Base-by-base conservation (phyloP, 1,284 basidiomycete species). In the Naganishia liquefaciens region DNA sequence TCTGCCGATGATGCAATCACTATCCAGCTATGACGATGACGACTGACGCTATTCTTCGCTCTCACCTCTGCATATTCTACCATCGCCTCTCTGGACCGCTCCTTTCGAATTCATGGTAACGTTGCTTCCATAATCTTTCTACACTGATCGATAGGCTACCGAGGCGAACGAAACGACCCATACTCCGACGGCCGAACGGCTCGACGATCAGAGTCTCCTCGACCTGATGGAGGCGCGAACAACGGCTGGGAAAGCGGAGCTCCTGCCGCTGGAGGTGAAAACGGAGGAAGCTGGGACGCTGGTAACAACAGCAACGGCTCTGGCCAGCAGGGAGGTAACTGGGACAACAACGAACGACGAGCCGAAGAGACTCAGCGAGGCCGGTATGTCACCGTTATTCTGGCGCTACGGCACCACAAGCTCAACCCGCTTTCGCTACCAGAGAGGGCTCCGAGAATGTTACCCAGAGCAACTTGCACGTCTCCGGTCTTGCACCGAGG, bases 401-500 rank as follows among this genome's bases (percentile, higher is more conserved):
- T n/a, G 7, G 4, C 2, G 3, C 37, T 9, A 3, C 21, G 11
- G 10, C 27, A 42, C 19, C 21, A 58, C 25, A 37, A 7, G 25
- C 53, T 54, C 28, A 50, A 10, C n/a, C 25, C 23, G 17, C 30
- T 23, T 30, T 27, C 9, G 28, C 28, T 40, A 43, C 70, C 57
- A 70, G 72, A 57, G 74, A 72, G 30, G 80, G 78, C 17, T 81
- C 77, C 21, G 81, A 80, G 46, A 79, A 80, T 66, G 70, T 58
- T 67, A 97, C 97, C 81, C 91, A 95, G 60, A 98, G 96, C 82
- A 98, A 98, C 81, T 83, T 99, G 44, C 95, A 99, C 76, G 90
- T 98, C 68, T 95, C 93, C 47, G 87, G 91, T 46, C 83, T 99
- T 61, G 87, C 87, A 70, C 84, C 87, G 75, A 83, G 82, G 68